These are phyloP conservation scores for Lecanoromycetidae sp. DNA, from an alignment of 2,329 filamentous ascomycete species.

Conservation along the genomic window DNA sequence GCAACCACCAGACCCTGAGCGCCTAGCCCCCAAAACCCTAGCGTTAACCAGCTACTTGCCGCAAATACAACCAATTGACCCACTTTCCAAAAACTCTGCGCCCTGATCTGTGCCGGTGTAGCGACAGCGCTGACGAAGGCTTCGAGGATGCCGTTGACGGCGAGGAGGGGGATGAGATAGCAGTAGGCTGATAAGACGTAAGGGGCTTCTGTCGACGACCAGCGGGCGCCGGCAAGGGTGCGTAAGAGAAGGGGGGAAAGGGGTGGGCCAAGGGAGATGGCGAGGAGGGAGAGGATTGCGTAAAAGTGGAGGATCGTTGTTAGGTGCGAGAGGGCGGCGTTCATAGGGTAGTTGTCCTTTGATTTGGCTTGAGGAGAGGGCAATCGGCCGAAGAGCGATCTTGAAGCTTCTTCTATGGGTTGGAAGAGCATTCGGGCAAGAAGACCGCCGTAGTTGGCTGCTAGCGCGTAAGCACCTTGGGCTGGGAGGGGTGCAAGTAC, in stretches of 20 bases:
- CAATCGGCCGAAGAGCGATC: conserved; percentile 77
- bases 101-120: conserved; percentile 58
- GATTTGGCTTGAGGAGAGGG: conserved; percentile 32
- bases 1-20: conserved; percentile 72
- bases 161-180: conserved; percentile 86
- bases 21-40: conserved; percentile 57
- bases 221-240: conserved; percentile 63
- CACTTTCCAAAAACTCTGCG: conserved; percentile 74
- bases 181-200: conserved; percentile 68
- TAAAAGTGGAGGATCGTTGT: conserved; percentile 59
- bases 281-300: conserved; percentile 55
- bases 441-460: conserved; percentile 87
- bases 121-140: conserved; percentile 87
- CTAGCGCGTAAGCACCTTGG: conserved; percentile 84
- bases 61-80: conserved; percentile 68
- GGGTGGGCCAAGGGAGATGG: conserved; percentile 60
- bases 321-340: conserved; percentile 41
- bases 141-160: conserved; percentile 82
- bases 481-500: conserved; percentile 62
- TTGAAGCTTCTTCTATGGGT: conserved; percentile 85
- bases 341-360: conserved; percentile 19
- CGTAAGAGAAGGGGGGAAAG: conserved; percentile 61
- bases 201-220: conserved; percentile 62
- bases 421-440: conserved; percentile 83
- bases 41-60: conserved; percentile 58